Base-by-base conservation (phyloP, 495 filamentous ascomycete species). In the Filosporella fistucella region DNA sequence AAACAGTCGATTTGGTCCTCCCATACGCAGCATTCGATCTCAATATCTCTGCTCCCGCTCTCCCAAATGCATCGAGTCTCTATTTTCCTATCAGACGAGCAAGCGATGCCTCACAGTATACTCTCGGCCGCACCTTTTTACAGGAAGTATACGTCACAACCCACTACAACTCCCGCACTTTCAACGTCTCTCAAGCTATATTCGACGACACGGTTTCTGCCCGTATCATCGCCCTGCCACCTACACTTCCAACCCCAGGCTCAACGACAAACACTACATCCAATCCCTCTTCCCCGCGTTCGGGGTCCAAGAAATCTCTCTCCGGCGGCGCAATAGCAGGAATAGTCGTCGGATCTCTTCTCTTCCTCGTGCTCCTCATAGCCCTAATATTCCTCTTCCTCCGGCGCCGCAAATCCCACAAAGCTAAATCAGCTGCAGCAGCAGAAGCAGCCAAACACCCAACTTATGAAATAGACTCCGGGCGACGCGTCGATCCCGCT, bases 71-170 rank as follows among this genome's bases (percentile, higher is more conserved):
- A 21, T 56, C 43, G 5, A 62, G 61, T 4, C 56, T 55, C 22
- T 82, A 80, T 49, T 82, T 81, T 45, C 76, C 78, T 0, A 57
- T 82, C 11, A 68, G 68, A 37, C 60, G 71, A 20, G 74, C 70
- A 11, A 59, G 57, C 21, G 72, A 79, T 49, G 60, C 68, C 11
- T 65, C 60, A 0, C 77, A 80, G 48, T 80, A 76, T 56, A 76
- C 70, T 0, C 63, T 82, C 2, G 78, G 78, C 4, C 62, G 77
- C 21, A 68, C 68, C 11, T 81, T 82, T 43, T 57, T 81, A 13
- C 78, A 82, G 57, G 78, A 80, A 66, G 69, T 77, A 74, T 51
- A 43, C 35, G 58, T 74, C 17, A 63, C 65, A 0, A 68, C 66
- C 1, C 67, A 77, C 54, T 75, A 71, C 49, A 68, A 77, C 34